Evolutionary conservation across 495 filamentous ascomycete species (phyloP), one percentile per base, ranked within the genome.

Genomic region (Chlorociboria aeruginascens): DNA sequence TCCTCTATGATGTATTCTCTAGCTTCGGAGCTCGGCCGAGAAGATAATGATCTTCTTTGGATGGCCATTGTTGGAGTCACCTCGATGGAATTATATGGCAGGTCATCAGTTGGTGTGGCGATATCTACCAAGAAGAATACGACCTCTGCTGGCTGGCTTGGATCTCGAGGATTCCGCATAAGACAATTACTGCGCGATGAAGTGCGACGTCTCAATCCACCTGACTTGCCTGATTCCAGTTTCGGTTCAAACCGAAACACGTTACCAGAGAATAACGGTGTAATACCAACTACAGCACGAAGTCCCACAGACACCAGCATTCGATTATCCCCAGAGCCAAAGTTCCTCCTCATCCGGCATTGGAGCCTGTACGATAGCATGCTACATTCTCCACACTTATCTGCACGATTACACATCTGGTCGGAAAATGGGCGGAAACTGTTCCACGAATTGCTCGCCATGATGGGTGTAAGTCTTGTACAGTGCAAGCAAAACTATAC

Each of bases 281-380:
- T 88, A 32, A 94, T 97, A 49, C 88, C 85, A 31, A 95, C 88
- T 0, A 86, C 86, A 11, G 92, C 89, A 2, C 71, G 82, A 48
- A 89, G 82, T 49, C 87, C 93, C 12, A 89, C 86, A 40, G 92
- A 98, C 62, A 94, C 78, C 16, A 82, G 86, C 39, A 98, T 98
- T 55, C 83, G 89, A 13, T 64, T 98, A 29, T 95, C 89, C 0
- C 92, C 93, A 0, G 92, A 98, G 63, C 94, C 90, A 32, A 85
- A 83, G 45, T 96, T 98, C 55, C 77, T 97, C 25, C 77, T 98
- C 1, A 86, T 98, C 45, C 73, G 92, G 20, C 92, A 98, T 59
- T 98, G 92, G 92, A 92, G 86, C 43, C 70, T 98, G 3, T 96
- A 97, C 62, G 92, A 98, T 53, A 94, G 88, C 63, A 98, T 98